A percentile compares a stretch with the other conserved stretches of the same genome.
Conservation (phyloP, 2,329 filamentous ascomycete genomes). For the Ascocoryne sarcoides region DNA sequence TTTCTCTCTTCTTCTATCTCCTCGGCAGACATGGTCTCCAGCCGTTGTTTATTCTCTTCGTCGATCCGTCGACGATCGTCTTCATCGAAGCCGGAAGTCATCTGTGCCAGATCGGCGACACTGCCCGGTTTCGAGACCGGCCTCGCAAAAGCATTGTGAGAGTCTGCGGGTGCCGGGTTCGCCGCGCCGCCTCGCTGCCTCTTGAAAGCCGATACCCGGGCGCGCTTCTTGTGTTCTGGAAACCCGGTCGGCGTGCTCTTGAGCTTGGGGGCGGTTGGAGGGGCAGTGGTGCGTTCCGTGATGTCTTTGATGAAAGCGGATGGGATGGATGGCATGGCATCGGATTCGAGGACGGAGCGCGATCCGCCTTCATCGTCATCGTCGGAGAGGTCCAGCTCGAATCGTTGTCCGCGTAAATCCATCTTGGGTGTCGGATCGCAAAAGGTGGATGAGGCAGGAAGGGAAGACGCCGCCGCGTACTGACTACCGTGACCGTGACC, state of each 20-base stretch:
- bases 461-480: too few relatives aligned
- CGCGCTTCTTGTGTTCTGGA: slow-evolving; percentile 77
- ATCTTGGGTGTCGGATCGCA: slow-evolving; percentile 26
- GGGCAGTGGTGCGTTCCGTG: slow-evolving; percentile 62
- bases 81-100: slow-evolving; percentile 30
- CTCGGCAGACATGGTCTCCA: slow-evolving; percentile 69
- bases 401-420: slow-evolving; percentile 50
- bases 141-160: slow-evolving; percentile 15
- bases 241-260: slow-evolving; percentile 61
- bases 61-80: slow-evolving; percentile 68
- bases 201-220: slow-evolving; percentile 69
- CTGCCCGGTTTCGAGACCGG: slow-evolving; percentile 10
- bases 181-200: slow-evolving; percentile 41
- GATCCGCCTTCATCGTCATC: slow-evolving; percentile 35
- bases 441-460: too few relatives aligned
- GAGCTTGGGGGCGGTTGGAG: slow-evolving; percentile 53
- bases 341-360: slow-evolving; percentile 17
- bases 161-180: slow-evolving; percentile 6
- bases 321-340: slow-evolving; percentile 22
- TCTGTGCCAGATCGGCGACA: slow-evolving; percentile 17
- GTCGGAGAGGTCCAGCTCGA: slow-evolving; percentile 50
- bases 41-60: slow-evolving; percentile 64
- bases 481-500: too few relatives aligned
- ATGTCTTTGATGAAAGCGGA: slow-evolving; percentile 59
- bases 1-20: slow-evolving; percentile 75